Evolutionary conservation across 2,329 filamentous ascomycete species (phyloP).

Genomic region (Pseudopyrenochaeta lycopersici): DNA sequence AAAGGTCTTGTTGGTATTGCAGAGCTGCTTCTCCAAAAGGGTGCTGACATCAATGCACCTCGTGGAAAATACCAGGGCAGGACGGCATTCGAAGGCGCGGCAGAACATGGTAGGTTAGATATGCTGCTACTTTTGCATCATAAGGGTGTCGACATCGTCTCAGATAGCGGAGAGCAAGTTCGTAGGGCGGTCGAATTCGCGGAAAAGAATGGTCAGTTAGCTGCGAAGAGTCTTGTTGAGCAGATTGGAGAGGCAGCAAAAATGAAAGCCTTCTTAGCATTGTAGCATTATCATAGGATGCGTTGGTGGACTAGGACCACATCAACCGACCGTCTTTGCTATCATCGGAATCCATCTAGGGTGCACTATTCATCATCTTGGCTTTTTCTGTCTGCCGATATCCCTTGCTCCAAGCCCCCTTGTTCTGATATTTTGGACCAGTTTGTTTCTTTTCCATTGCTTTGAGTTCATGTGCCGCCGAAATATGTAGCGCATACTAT

Average conservation of each 20-base stretch:
- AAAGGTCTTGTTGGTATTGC: conserved; percentile 13
- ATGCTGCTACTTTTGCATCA: conserved; percentile 18
- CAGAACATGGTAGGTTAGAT: conserved; percentile 20
- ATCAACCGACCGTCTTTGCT: too few relatives aligned
- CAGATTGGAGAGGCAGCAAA: background rate
- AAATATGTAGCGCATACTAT: too few relatives aligned
- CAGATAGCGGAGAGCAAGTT: conserved; percentile 14
- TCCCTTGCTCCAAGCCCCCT: too few relatives aligned
- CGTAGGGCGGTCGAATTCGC: conserved; percentile 12
- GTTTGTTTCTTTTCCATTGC: too few relatives aligned
- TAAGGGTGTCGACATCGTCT: conserved; percentile 13
- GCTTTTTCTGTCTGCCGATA: too few relatives aligned
- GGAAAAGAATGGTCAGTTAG: conserved; percentile 15
- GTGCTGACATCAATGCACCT: conserved; percentile 8
- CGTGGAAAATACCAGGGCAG: conserved; percentile 2
- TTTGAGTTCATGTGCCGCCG: too few relatives aligned
- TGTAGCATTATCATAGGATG: too few relatives aligned
- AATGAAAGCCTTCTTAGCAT: background rate
- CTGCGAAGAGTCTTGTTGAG: conserved; percentile 5
- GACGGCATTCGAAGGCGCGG: conserved; percentile 21
- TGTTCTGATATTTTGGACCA: too few relatives aligned
- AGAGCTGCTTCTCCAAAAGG: conserved; percentile 1
- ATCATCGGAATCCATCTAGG: too few relatives aligned
- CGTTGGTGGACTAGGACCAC: too few relatives aligned
- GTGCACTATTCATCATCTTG: too few relatives aligned